Conservation (phyloP, 345 rosid species). For the Rubroshorea leprosula region DNA sequence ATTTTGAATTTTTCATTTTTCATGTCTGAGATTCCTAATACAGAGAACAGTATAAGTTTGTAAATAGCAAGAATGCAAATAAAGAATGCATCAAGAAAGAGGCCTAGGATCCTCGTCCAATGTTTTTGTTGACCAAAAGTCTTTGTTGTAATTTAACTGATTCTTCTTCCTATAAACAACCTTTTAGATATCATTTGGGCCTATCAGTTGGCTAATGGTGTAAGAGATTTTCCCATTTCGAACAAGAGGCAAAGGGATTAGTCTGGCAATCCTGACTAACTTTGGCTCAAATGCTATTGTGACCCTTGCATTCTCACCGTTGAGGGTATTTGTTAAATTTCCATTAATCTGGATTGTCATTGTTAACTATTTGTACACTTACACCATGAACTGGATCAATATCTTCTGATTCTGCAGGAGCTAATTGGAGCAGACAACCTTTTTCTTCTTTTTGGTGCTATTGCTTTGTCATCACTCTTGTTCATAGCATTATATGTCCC, state of each 20-base stretch:
- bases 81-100: too few relatives aligned
- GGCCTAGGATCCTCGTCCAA: too few relatives aligned
- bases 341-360: too few relatives aligned
- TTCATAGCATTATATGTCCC: constrained; percentile 60
- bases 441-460: constrained; percentile 79
- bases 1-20: not conserved
- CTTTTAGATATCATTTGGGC: constrained; percentile 85
- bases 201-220: constrained; percentile 99
- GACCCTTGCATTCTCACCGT: constrained; percentile 90
- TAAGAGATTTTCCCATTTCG: constrained; percentile 89
- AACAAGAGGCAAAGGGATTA: constrained; percentile 82
- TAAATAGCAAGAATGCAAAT: too few relatives aligned
- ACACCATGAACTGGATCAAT: not conserved
- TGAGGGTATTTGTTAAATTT: constrained; percentile 48
- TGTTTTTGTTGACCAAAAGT: too few relatives aligned
- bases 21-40: constrained; percentile 13
- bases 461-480: constrained; percentile 61
- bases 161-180: constrained; percentile 12
- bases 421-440: constrained; percentile 78
- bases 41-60: too few relatives aligned
- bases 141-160: too few relatives aligned
- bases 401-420: constrained; percentile 49
- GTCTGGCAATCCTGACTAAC: constrained; percentile 89
- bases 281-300: constrained; percentile 95
- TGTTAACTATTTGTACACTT: not conserved